Evolutionary conservation across 2,329 filamentous ascomycete genomes (phyloP).

Genomic region (Colletotrichum sp.): DNA sequence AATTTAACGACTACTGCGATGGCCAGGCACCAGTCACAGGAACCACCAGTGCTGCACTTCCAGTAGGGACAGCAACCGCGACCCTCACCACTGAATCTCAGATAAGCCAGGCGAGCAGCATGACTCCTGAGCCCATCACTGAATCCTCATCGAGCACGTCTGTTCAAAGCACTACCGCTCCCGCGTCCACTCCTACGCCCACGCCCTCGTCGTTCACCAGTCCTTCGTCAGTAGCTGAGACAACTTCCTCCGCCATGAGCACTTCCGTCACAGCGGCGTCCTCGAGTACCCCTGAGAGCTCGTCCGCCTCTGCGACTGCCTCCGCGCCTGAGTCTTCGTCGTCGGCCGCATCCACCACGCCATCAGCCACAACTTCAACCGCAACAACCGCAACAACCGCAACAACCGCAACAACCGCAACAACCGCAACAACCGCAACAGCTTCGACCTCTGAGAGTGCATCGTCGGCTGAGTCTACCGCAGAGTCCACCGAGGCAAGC

Average conservation of each 20-base stretch:
- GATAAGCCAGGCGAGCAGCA: constrained; percentile 28
- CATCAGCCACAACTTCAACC: not conserved
- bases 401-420: not conserved
- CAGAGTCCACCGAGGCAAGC: not conserved
- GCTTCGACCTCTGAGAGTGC: not conserved
- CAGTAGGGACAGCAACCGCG: too few species aligned
- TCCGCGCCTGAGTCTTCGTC: not conserved
- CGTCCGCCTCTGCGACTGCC: not conserved
- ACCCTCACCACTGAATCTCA: too few species aligned
- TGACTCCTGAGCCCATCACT: too few species aligned
- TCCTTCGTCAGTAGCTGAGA: not conserved
- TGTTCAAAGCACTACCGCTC: not conserved
- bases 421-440: not conserved
- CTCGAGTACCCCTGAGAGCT: not conserved
- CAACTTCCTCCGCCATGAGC: not conserved
- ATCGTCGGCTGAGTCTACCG: not conserved
- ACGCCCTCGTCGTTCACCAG: not conserved
- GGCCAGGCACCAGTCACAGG: too few species aligned
- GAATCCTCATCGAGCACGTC: not conserved
- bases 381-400: not conserved
- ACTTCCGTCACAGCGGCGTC: not conserved
- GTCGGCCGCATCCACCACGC: not conserved
- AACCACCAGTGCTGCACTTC: too few species aligned
- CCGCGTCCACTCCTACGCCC: not conserved
- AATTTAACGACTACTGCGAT: too few species aligned